Evolutionary conservation across 257 asterid species (phyloP).

Genomic region (Rubia yunnanensis): DNA sequence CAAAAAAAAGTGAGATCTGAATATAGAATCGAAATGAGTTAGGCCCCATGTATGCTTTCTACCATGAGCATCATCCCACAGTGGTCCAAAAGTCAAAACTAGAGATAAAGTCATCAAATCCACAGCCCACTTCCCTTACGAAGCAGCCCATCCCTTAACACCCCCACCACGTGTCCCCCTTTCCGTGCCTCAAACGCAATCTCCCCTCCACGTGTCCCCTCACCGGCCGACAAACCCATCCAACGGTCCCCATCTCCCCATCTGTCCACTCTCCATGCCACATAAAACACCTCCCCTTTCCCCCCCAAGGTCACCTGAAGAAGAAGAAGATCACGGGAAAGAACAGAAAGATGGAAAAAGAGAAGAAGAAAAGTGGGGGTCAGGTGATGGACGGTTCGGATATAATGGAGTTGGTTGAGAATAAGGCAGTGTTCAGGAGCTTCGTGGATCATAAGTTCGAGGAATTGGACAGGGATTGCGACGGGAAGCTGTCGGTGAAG

Average conservation of each 20-base stretch:
- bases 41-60: too few species aligned
- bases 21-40: too few species aligned
- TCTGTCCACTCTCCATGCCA: background rate
- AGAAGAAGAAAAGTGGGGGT: conserved; percentile 23
- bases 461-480: conserved; percentile 66
- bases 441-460: conserved; percentile 82
- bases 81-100: background rate
- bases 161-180: conserved; percentile 15
- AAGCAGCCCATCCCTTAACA: background rate
- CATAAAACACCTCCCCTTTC: background rate
- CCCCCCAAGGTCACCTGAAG: too few species aligned
- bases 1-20: too few species aligned
- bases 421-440: conserved; percentile 56
- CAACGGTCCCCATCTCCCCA: background rate
- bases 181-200: conserved; percentile 25
- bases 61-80: too few species aligned
- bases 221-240: conserved; percentile 23
- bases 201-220: conserved; percentile 28
- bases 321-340: background rate
- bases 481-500: conserved; percentile 69
- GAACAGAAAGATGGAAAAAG: conserved; percentile 11
- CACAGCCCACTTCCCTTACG: background rate
- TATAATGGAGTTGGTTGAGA: conserved; percentile 88
- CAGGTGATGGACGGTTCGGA: conserved; percentile 90
- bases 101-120: background rate